Conservation (phyloP, 495 filamentous ascomycete species). For the Cladorrhinum samala region DNA sequence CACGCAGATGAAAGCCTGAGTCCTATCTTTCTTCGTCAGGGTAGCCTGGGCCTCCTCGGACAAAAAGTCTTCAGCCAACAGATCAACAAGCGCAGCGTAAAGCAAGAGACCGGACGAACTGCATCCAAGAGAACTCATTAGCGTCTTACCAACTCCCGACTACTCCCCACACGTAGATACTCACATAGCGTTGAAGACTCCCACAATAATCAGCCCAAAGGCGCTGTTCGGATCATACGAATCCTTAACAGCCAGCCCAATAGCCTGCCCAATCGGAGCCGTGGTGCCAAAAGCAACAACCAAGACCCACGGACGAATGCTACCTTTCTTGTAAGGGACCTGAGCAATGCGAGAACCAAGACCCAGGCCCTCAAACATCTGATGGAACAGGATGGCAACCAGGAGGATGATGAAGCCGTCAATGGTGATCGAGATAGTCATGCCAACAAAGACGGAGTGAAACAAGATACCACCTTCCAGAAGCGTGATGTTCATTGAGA, state of each 20-base stretch:
- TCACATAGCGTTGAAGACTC: constrained; percentile 63
- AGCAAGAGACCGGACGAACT: constrained; percentile 55
- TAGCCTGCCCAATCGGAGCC: constrained; percentile 54
- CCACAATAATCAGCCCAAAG: constrained; percentile 60
- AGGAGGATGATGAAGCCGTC: constrained; percentile 61
- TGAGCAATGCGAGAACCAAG: constrained; percentile 58
- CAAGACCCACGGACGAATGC: constrained; percentile 55
- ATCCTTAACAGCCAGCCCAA: constrained; percentile 50
- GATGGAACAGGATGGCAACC: constrained; percentile 62
- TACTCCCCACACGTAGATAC: constrained; percentile 8
- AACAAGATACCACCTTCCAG: constrained; percentile 54
- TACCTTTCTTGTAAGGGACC: constrained; percentile 43
- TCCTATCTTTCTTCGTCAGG: constrained; percentile 42
- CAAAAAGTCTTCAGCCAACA: constrained; percentile 59
- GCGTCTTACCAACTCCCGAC: not conserved
- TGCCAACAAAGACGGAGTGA: constrained; percentile 61
- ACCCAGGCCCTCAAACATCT: constrained; percentile 66
- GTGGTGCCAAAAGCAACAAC: constrained; percentile 57
- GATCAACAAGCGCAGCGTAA: constrained; percentile 56
- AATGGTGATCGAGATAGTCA: constrained; percentile 59
- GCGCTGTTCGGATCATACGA: constrained; percentile 59
- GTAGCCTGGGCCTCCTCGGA: constrained; percentile 44
- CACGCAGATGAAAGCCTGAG: constrained; percentile 35
- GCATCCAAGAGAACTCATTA: constrained; percentile 4
- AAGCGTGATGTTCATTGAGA: constrained; percentile 48